A percentile compares a stretch with the other conserved stretches of the same genome.
phyloP scores from a whole-genome alignment of 441 rosid genomes.

The Corymbia citriodora region DNA sequence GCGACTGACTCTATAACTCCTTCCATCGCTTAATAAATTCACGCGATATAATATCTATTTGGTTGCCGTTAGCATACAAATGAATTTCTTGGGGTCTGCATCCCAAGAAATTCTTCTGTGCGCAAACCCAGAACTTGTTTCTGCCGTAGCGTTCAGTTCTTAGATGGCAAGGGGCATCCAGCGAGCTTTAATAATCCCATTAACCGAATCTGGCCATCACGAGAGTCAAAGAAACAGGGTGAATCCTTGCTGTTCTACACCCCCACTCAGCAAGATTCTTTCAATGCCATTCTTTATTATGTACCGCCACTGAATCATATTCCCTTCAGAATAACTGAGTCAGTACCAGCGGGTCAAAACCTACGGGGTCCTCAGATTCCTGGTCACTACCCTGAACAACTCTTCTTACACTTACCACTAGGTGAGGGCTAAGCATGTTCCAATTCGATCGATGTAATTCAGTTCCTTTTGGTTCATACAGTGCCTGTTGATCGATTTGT shows the following conservation, averaged over 20 bases:
- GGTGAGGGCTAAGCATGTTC: not conserved
- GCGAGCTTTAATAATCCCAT: not conserved
- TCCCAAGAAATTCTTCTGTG: not conserved
- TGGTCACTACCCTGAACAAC: not conserved
- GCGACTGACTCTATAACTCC: not conserved
- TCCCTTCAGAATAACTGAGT: not conserved
- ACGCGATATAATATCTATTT: not conserved
- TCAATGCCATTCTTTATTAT: not conserved
- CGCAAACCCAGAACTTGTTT: not conserved
- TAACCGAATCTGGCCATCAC: not conserved
- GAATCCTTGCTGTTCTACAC: not conserved
- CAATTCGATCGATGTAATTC: not conserved
- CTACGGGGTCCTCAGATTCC: not conserved
- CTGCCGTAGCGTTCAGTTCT: not conserved
- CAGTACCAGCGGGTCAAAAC: not conserved
- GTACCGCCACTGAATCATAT: not conserved
- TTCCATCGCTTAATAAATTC: not conserved
- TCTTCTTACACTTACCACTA: not conserved
- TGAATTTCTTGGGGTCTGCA: not conserved
- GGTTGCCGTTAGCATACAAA: not conserved
- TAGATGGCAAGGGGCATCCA: not conserved
- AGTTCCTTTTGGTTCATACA: not conserved
- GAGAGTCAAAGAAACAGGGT: not conserved
- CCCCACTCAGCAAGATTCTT: not conserved
- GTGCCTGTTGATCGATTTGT: not conserved